Base-by-base conservation (phyloP, 164 flowering plant genomes). In the Macadamia integrifolia region DNA sequence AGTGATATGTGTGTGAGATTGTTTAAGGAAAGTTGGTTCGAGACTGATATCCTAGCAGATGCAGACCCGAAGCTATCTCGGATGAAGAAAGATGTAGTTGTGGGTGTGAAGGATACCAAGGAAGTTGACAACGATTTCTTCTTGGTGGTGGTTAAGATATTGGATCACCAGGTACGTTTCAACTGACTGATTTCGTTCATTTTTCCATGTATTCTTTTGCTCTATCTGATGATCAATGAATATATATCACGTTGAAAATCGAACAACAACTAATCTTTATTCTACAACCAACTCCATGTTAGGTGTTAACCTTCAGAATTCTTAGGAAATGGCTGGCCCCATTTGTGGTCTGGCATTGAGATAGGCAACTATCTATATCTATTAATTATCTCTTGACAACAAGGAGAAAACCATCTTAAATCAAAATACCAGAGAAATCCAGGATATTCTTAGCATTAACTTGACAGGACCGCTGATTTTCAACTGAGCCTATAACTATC, bases 121-220 rank as follows among this genome's bases (percentile, higher is more conserved):
- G 91, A 88, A 75, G 88, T 90, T 53, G 93, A 90, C 46, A 90
- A 88, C 76, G 96, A 90, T 76, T 90, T 90, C 76, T 90, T 90
- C 84, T 74, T 90, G 87, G 96, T 90, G 12, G 87, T 90, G 10
- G 93, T 90, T 18, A 86, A 86, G 85, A 90, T 90, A 12, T 56
- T 70, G 50, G 96, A 90, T 78, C 96, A 88, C 70, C 85, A 85
- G 96, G 96, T 88, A 15, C 9, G 67, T 15, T 52, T 65, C 53
- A 14, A n/a, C 57, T 0, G 3, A n/a, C 3, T 53, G 2, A 14
- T 53, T 53, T 53, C 3, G 57, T 53, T 14, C 15, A 3, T 17
- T 17, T 17, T 53, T 13, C 18, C 13, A 14, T 53, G 57, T 53
- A 53, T 53, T n/a, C 14, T 14, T 14, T 53, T 17, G n/a, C 17